These are phyloP conservation scores for Sphaerosporella brunnea DNA, from an alignment of 495 filamentous ascomycete genomes.

Conservation along the genomic window DNA sequence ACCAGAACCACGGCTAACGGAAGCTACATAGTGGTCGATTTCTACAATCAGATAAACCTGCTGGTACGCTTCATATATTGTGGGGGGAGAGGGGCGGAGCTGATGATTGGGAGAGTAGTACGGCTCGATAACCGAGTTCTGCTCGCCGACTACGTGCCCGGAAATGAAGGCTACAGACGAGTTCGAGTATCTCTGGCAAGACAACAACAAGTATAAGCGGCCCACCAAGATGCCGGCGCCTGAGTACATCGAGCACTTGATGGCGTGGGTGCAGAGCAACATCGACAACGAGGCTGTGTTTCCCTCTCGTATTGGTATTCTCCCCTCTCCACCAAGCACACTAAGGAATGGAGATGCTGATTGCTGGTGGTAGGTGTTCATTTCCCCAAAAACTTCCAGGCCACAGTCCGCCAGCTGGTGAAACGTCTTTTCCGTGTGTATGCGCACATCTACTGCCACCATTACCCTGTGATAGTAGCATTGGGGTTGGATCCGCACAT, in stretches of 20 bases:
- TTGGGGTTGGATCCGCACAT: constrained; percentile 91
- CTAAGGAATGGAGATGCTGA: neutral
- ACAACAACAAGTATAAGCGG: constrained; percentile 58
- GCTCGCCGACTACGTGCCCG: constrained; percentile 86
- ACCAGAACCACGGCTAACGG: too few species aligned
- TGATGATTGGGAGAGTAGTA: constrained; percentile 39
- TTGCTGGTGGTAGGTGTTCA: constrained; percentile 48
- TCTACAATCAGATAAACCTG: constrained; percentile 99
- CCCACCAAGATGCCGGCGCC: constrained; percentile 97
- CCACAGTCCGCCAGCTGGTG: constrained; percentile 80
- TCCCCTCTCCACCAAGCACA: neutral
- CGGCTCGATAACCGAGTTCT: constrained; percentile 96
- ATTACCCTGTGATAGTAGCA: constrained; percentile 91
- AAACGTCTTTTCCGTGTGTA: constrained; percentile 98
- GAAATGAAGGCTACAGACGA: constrained; percentile 99
- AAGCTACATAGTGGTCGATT: constrained; percentile 67
- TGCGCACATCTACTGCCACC: constrained; percentile 98
- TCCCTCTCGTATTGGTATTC: constrained; percentile 66
- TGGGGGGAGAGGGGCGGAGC: too few species aligned
- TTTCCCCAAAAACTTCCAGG: constrained; percentile 82
- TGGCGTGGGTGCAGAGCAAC: constrained; percentile 88
- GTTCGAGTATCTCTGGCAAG: constrained; percentile 99
- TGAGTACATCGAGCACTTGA: constrained; percentile 90
- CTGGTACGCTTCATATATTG: constrained; percentile 37
- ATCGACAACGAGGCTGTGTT: constrained; percentile 93